A percentile compares a stretch with the other conserved stretches of the same genome.
These are phyloP conservation scores for Cladosporium cucumerinum DNA, from an alignment of 2,329 filamentous ascomycete genomes.

Conservation along the genomic window DNA sequence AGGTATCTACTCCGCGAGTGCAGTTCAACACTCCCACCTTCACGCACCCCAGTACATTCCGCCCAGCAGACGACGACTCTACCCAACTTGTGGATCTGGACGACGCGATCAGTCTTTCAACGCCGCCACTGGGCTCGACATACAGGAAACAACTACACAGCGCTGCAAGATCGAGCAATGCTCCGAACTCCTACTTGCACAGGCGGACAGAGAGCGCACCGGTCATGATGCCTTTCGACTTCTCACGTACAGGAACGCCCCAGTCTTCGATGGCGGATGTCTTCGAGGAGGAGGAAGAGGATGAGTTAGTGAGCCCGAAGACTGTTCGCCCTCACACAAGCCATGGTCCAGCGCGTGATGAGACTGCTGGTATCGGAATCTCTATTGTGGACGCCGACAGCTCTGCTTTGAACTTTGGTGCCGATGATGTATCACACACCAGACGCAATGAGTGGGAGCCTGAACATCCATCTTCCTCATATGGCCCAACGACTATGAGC, in stretches of 20 bases:
- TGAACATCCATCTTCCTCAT: conserved; percentile 11
- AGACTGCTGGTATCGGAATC: conserved; percentile 31
- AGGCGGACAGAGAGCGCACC: conserved; percentile 77
- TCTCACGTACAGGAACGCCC: conserved; percentile 27
- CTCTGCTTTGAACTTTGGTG: conserved; percentile 13
- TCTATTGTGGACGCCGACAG: conserved; percentile 32
- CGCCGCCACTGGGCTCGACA: conserved; percentile 55
- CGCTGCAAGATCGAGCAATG: conserved; percentile 16
- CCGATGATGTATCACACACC: conserved; percentile 3
- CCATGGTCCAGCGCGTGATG: conserved; percentile 36
- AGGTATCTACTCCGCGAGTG: conserved; percentile 10
- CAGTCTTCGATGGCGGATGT: conserved; percentile 77
- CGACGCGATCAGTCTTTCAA: conserved; percentile 56
- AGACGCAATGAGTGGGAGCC: conserved; percentile 26
- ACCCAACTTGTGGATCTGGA: conserved; percentile 90
- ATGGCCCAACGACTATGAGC: conserved; percentile 18
- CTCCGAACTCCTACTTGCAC: conserved; percentile 42
- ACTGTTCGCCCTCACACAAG: conserved; percentile 7
- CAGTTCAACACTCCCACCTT: conserved; percentile 18
- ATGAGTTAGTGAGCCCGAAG: conserved; percentile 28
- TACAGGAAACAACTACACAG: conserved; percentile 61
- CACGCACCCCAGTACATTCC: conserved; percentile 13
- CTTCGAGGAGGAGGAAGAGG: conserved; percentile 79
- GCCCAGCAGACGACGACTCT: conserved; percentile 49
- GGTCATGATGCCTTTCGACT: conserved; percentile 71